Conservation (phyloP, 495 filamentous ascomycete species). For the Hamigera avellanea region DNA sequence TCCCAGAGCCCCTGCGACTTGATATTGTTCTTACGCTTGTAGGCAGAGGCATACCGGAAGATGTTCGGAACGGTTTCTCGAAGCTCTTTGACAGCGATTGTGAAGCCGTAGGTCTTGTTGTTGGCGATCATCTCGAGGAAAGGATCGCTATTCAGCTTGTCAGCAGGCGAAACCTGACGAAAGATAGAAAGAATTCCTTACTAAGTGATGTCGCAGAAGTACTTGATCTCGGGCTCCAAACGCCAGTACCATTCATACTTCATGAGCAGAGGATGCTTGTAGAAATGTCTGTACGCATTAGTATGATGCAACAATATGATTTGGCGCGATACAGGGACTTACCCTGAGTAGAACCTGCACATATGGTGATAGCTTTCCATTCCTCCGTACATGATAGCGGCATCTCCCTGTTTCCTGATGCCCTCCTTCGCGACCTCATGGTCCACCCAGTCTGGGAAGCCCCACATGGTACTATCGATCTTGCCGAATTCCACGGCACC, state of each 20-base stretch:
- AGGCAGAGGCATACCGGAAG: slow-evolving; percentile 98
- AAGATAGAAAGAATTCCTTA: slow-evolving; percentile 33
- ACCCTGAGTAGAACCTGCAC: slow-evolving; percentile 99
- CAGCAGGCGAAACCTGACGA: slow-evolving; percentile 7
- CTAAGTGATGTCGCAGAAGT: slow-evolving; percentile 99
- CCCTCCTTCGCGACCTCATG: slow-evolving; percentile 88
- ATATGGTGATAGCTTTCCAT: slow-evolving; percentile 99
- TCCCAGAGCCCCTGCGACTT: slow-evolving; percentile 93
- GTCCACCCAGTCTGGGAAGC: slow-evolving; percentile 94
- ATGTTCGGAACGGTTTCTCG: slow-evolving; percentile 98
- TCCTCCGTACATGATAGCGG: slow-evolving; percentile 98
- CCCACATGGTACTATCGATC: slow-evolving; percentile 87
- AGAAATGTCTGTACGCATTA: slow-evolving; percentile 86
- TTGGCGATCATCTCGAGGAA: slow-evolving; percentile 83
- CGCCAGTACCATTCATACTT: slow-evolving; percentile 99
- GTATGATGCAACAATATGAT: no score
- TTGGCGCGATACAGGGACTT: slow-evolving; percentile 9
- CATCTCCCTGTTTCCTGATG: slow-evolving; percentile 89
- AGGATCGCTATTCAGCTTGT: slow-evolving; percentile 57
- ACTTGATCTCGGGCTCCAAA: slow-evolving; percentile 98
- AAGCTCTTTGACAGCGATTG: slow-evolving; percentile 97
- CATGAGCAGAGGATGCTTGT: slow-evolving; percentile 86
- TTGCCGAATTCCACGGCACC: slow-evolving; percentile 83
- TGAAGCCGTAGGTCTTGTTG: slow-evolving; percentile 99
- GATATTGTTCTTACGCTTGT: slow-evolving; percentile 85